Base-by-base conservation (phyloP, 768 basidiomycete genomes). In the Porphyrellus cyaneotinctus region DNA sequence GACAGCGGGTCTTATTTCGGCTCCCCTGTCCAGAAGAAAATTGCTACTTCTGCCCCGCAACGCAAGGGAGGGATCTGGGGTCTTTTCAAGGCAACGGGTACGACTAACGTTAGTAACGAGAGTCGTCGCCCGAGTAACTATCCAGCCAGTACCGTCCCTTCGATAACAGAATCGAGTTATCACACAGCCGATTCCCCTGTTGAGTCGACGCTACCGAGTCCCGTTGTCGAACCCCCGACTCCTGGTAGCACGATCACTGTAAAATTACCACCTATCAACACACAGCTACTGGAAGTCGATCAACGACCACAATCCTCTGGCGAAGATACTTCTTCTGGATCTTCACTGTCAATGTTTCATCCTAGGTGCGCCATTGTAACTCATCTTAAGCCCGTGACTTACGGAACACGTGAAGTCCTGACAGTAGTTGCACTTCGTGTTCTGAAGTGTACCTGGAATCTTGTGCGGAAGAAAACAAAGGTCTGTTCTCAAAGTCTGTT, bases 1-100 rank as follows among this genome's bases (percentile, higher is more conserved):
- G n/a, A 30, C 0, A 32, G 2, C 6, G 64, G 52, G 14, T 47
- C 42, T 30, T 58, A 58, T 42, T 58, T 60, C 18, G 61, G 56
- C 8, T 50, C 57, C 20, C 41, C 17, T 3, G 52, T 53, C 17
- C 51, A 22, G 24, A 47, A 5, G 36, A 28, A 28, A 28, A 5
- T 9, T 28, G 9, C 26, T 9, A 28, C 5, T 28, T 28, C 42
- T 20, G 18, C 18, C n/a, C 14, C 37, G 18, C 33, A 36, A 26
- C 26, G 14, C 31, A 14, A 17, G 6, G 17, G 37, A 31, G 22
- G 52, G 8, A n/a, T 39, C 1, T 35, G 11, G 20, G 49, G 14
- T 23, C 14, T 49, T n/a, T 35, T 52, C 5, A 49, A 14, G 28
- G 9, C 17, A 37, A 33, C 4, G 22, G 14, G 14, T 18, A 44